Evolutionary conservation across 2,329 filamentous ascomycete genomes (phyloP), one percentile per base, ranked within the genome.

Genomic region (Fusarium secorum): DNA sequence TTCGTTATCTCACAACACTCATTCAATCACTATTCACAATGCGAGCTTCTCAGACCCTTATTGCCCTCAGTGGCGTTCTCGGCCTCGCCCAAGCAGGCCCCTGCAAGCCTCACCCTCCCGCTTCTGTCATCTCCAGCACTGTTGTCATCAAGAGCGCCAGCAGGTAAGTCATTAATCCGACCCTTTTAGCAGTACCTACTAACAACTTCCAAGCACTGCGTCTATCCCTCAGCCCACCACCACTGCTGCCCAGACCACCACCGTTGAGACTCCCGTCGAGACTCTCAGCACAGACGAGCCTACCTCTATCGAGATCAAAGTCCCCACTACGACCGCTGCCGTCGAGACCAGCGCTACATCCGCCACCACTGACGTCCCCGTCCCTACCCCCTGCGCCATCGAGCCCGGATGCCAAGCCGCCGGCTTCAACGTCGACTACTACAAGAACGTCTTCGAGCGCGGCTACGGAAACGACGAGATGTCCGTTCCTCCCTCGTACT

Each of bases 391-490:
- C 8, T 59, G 56, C 20, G 22, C 46, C 14, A 55, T 59, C 6
- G 18, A 59, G 9, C 46, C 48, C 20, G 44, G 32, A 48, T 68
- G 65, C 7, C 49, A 36, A 9, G 61, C 65, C 14, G 30, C 56
- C 1, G 65, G 65, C 3, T 68, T 60, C 32, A 70, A 73, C 32
- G 61, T 74, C 10, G 68, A 73, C 59, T 75, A 73, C 65, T 75
- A 73, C 38, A 18, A 59, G 30, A 75, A 75, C 30, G 64, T 46
- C 36, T 67, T 75, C 15, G 45, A 68, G 20, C 59, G 46, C 11
- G 73, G 68, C 6, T 75, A 72, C 60, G 70, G 72, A 36, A 68
- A 72, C 11, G 53, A 68, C 28, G 45, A 66, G 13, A 66, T 68
- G 65, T 60, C 46, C 4, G 56, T 70, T 15, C 70, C 72, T 24